These are phyloP conservation scores for Letharia columbiana DNA, from an alignment of 495 filamentous ascomycete species.

Conservation along the genomic window DNA sequence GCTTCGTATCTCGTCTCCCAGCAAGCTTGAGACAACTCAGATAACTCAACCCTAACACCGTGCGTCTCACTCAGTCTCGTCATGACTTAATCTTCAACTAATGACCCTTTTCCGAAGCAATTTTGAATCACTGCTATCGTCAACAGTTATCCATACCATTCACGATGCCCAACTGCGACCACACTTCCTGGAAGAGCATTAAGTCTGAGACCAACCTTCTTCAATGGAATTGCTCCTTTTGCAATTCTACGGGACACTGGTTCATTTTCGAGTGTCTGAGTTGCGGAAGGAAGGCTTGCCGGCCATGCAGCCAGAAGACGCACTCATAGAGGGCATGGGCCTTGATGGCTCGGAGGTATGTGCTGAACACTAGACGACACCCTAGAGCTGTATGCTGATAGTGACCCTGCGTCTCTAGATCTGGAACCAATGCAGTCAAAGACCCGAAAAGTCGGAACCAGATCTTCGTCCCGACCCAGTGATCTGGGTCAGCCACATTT, in stretches of 20 bases:
- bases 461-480: background rate
- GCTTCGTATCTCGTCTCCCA: background rate
- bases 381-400: background rate
- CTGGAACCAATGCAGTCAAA: background rate
- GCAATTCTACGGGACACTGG: conserved; percentile 72
- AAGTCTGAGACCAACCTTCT: conserved; percentile 68
- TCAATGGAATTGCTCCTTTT: conserved; percentile 69
- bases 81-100: background rate
- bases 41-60: background rate
- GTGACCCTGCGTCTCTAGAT: background rate
- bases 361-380: background rate
- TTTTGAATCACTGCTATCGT: background rate
- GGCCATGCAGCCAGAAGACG: conserved; percentile 50
- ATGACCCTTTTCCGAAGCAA: background rate
- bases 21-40: background rate
- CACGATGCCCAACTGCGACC: conserved; percentile 10
- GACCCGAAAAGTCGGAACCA: background rate
- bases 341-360: background rate
- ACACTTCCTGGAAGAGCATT: conserved; percentile 41
- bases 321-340: background rate
- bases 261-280: conserved; percentile 72
- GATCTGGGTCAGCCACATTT: background rate
- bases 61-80: background rate
- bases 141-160: background rate
- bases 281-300: conserved; percentile 69